Base-by-base conservation (phyloP, 177 flowering plant genomes). In the Viscum album region DNA sequence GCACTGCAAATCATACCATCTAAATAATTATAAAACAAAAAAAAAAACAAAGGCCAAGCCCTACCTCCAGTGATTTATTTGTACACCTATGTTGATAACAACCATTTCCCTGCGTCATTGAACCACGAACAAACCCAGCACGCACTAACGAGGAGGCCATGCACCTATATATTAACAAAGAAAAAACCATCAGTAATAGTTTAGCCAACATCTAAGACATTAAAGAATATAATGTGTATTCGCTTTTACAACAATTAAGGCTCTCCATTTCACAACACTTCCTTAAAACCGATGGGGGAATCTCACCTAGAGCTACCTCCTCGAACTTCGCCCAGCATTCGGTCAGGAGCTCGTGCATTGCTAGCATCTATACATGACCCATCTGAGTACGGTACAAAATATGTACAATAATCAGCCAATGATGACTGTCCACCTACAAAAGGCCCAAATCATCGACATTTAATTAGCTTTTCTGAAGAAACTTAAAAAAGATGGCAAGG, bases 301-400 rank as follows among this genome's bases (percentile, higher is more conserved):
- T 36, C 80, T 73, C 66, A 92, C 99, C 99, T 90, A 33, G 99
- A 95, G 77, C 70, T 83, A 76, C 90, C 81, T 70, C 97, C 99
- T 33, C 99, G 89, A 72, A 95, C 90, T 85, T 95, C 99, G 73
- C 99, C 99, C 81, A 95, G 79, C 99, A 95, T 92, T 78, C 92
- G 85, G 81, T 95, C 99, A 65, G 99, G 99, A 60, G 94, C 83
- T 17, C 99, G 81, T 66, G 97, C 97, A 84, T 96, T 88, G 70
- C 86, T 90, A 52, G 86, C 81, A 78, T 92, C 97, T 66, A 95
- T 90, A 78, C 99, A 95, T 70, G 97, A 95, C 54, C 99, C 99
- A 83, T 95, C 99, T 28, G 99, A 95, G 75, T 95, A 95, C 52
- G 99, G 97, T 32, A 95, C 97, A 78, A 83, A 95, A 73, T 92